Evolutionary conservation across 2,329 filamentous ascomycete species (phyloP).

Genomic region (Raffaelea ambrosiae): DNA sequence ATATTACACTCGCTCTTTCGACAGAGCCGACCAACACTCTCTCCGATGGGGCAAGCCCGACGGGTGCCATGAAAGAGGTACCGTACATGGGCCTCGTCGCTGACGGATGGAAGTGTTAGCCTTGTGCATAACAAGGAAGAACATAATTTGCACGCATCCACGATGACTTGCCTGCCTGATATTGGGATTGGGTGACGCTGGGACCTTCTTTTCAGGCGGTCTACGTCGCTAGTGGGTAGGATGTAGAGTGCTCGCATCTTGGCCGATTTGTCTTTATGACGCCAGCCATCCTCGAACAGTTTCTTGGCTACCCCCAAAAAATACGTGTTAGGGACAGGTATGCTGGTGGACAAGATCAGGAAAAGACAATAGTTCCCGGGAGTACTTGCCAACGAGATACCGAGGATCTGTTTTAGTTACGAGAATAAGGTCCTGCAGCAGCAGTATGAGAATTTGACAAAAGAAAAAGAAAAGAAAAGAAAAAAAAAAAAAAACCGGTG

Average conservation of each 20-base stretch:
- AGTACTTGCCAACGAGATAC: no score
- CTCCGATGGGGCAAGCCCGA: conserved; percentile 1
- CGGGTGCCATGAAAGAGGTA: conserved; percentile 5
- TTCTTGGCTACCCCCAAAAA: neutral
- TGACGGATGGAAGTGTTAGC: neutral
- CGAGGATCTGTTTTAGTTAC: no score
- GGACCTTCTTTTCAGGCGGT: neutral
- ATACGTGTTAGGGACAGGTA: no score
- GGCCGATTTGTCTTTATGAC: neutral
- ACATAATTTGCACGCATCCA: no score
- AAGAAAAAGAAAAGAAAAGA: no score
- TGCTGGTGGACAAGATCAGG: no score
- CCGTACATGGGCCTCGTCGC: neutral
- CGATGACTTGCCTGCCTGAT: no score
- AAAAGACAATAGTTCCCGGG: no score
- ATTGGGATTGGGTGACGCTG: neutral
- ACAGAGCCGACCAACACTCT: neutral
- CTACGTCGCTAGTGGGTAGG: neutral
- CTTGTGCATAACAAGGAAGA: neutral
- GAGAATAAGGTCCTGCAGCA: no score
- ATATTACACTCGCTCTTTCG: neutral
- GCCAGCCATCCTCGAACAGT: neutral
- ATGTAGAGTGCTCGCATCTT: neutral
- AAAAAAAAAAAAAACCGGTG: no score
- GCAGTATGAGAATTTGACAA: no score